A percentile compares a stretch with the other conserved stretches of the same genome.
These are phyloP conservation scores for Boeremia exigua DNA, from an alignment of 2,329 filamentous ascomycete species.

Conservation along the genomic window DNA sequence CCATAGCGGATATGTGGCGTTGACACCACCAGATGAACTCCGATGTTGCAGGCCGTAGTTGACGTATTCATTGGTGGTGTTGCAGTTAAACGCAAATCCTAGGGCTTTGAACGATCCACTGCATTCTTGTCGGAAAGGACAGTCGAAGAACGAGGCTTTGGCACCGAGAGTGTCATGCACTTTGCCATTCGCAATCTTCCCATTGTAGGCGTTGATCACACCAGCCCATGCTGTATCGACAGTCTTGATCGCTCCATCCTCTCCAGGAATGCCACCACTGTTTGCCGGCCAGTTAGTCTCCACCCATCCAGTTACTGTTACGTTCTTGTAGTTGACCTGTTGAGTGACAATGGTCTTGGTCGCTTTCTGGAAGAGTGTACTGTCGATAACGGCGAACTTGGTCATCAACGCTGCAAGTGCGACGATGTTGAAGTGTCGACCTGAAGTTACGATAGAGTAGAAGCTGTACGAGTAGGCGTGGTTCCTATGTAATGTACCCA, in stretches of 20 bases:
- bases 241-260: conserved; percentile 25
- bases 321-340: conserved; percentile 26
- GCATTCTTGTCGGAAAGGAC: conserved; percentile 30
- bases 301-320: conserved; percentile 27
- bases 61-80: conserved; percentile 15
- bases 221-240: conserved; percentile 27
- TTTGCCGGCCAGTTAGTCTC: conserved; percentile 24
- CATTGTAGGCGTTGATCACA: conserved; percentile 28
- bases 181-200: conserved; percentile 33
- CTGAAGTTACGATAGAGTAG: conserved; percentile 29
- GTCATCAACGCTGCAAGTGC: conserved; percentile 35
- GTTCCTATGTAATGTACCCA: conserved; percentile 26
- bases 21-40: conserved; percentile 5
- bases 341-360: conserved; percentile 28
- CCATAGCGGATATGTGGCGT: conserved; percentile 25
- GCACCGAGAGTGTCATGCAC: conserved; percentile 23
- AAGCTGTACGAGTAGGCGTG: conserved; percentile 36
- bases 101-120: conserved; percentile 21
- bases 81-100: conserved; percentile 28
- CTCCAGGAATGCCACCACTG: conserved; percentile 28
- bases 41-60: conserved; percentile 27
- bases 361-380: conserved; percentile 32
- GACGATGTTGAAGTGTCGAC: conserved; percentile 31
- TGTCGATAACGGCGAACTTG: conserved; percentile 34
- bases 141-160: conserved; percentile 28